Percentiles rank a stretch among this genome's conserved stretches.
These are phyloP conservation scores for Fusarium begoniae DNA, from an alignment of 2,329 filamentous ascomycete species.

Conservation along the genomic window DNA sequence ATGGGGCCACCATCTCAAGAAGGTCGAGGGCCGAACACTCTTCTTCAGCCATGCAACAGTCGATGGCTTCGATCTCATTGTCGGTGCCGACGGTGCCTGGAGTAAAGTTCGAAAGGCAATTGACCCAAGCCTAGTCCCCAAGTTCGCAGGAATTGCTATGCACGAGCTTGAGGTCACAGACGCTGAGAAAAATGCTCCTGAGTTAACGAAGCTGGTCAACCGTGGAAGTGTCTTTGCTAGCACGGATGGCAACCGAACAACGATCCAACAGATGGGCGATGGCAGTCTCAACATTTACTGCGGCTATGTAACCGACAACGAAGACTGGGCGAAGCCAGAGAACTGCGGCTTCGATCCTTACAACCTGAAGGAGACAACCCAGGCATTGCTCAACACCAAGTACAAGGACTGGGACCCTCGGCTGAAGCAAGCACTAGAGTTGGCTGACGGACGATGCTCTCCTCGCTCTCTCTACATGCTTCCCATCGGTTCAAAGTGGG, in stretches of 20 bases:
- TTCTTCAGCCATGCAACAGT: conserved; percentile 50
- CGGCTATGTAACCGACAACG: conserved; percentile 50
- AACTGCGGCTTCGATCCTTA: conserved; percentile 56
- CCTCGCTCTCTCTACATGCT: conserved; percentile 62
- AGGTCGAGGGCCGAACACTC: conserved; percentile 49
- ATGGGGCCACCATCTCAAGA: conserved; percentile 57
- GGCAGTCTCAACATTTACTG: conserved; percentile 55
- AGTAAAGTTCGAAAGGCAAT: conserved; percentile 49
- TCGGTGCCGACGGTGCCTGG: conserved; percentile 52
- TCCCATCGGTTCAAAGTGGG: conserved; percentile 60
- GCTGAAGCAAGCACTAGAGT: conserved; percentile 53
- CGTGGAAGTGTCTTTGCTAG: conserved; percentile 57
- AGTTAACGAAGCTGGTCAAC: conserved; percentile 56
- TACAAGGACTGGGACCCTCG: conserved; percentile 54
- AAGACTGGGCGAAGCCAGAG: conserved; percentile 48
- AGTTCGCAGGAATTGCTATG: conserved; percentile 57
- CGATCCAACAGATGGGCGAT: conserved; percentile 56
- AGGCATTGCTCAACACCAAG: conserved; percentile 47
- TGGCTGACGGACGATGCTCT: conserved; percentile 51
- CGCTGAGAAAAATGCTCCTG: conserved; percentile 52
- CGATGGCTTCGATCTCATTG: conserved; percentile 51
- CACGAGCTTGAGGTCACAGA: conserved; percentile 55
- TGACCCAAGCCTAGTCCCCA: conserved; percentile 50
- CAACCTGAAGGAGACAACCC: conserved; percentile 51
- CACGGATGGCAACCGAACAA: conserved; percentile 53